Evolutionary conservation across 2,329 filamentous ascomycete species (phyloP).

Genomic region (Blumeriella jaapii): DNA sequence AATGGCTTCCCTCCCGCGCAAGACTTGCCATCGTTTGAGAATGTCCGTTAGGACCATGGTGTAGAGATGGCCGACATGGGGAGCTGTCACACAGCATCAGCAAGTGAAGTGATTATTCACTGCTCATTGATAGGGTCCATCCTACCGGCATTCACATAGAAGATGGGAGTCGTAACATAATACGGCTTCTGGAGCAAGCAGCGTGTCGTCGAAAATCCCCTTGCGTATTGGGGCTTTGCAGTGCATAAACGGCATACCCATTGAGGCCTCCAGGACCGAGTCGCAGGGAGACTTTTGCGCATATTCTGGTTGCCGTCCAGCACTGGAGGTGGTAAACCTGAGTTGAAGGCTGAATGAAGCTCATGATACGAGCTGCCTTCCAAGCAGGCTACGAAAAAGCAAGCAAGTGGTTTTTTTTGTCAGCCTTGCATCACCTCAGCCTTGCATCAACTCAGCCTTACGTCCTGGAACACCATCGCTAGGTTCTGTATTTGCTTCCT

Average conservation of each 20-base stretch:
- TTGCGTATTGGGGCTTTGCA: constrained; percentile 2
- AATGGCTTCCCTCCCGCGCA: constrained; percentile 60
- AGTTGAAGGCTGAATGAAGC: no score
- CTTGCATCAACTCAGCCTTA: no score
- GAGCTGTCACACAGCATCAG: constrained; percentile 41
- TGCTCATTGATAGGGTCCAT: no score
- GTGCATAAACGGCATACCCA: constrained; percentile 22
- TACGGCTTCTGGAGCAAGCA: constrained; percentile 57
- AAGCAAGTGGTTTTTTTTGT: no score
- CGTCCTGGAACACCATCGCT: no score
- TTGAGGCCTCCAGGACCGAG: constrained; percentile 9
- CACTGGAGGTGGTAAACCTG: no score
- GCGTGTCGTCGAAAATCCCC: constrained; percentile 14
- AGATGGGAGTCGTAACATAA: constrained; percentile 94
- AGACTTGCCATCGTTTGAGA: constrained; percentile 78
- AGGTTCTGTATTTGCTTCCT: no score
- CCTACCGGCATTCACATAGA: constrained; percentile 91
- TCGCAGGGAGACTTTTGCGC: constrained; percentile 7
- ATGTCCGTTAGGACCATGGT: constrained; percentile 86
- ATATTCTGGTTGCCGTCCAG: no score
- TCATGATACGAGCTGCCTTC: no score
- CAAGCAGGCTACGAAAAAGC: no score
- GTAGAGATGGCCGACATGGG: constrained; percentile 91
- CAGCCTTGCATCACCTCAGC: neutral
- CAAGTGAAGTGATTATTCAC: constrained; percentile 1